Conservation (phyloP, 495 filamentous ascomycete genomes). For the Collariella sp. region DNA sequence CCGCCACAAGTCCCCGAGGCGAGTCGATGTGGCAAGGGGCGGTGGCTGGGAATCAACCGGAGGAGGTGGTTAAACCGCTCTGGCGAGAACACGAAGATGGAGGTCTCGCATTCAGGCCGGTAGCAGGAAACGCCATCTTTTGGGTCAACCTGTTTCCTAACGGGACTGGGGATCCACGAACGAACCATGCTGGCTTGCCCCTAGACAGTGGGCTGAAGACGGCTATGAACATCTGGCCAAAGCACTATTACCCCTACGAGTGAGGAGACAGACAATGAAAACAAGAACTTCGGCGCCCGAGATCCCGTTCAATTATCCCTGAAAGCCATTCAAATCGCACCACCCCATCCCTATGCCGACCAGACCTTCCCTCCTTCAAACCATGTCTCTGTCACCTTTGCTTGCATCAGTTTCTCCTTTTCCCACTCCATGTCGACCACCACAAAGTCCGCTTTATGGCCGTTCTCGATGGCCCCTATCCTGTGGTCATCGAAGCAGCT, state of each 20-base stretch:
- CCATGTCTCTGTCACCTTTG: constrained; percentile 48
- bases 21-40: constrained; percentile 19
- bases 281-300: not conserved
- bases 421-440: constrained; percentile 52
- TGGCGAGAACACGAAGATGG: constrained; percentile 42
- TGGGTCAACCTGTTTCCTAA: constrained; percentile 46
- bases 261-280: not conserved
- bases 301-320: not conserved
- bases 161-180: constrained; percentile 39
- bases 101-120: constrained; percentile 43
- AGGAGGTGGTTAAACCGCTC: constrained; percentile 14
- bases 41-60: not conserved
- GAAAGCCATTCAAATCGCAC: not conserved
- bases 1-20: constrained; percentile 11
- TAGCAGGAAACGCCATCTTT: constrained; percentile 46
- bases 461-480: constrained; percentile 41
- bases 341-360: constrained; percentile 1
- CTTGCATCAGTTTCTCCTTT: constrained; percentile 42
- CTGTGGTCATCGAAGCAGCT: constrained; percentile 48
- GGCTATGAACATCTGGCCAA: constrained; percentile 51
- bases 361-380: constrained; percentile 44
- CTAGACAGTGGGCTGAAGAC: constrained; percentile 41
- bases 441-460: constrained; percentile 49
- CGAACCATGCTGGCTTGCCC: constrained; percentile 43
- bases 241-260: constrained; percentile 27